phyloP scores from a whole-genome alignment of 805 yeast genomes.

The Pichia californica region DNA sequence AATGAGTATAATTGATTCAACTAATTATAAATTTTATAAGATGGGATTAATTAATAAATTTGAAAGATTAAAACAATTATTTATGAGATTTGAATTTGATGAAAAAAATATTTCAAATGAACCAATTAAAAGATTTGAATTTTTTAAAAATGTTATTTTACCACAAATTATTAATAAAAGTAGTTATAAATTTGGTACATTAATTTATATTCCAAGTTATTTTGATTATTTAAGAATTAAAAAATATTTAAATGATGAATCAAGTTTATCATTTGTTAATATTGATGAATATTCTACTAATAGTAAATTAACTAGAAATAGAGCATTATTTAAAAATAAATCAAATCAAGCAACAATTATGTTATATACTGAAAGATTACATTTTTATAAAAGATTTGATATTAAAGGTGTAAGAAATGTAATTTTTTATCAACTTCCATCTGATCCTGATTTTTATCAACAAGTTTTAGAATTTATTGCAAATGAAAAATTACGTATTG shows the following conservation, averaged over 20 bases:
- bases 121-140: constrained; percentile 77
- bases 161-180: constrained; percentile 64
- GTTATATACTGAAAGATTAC: constrained; percentile 91
- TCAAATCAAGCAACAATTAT: constrained; percentile 40
- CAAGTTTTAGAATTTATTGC: constrained; percentile 71
- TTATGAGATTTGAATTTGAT: constrained; percentile 58
- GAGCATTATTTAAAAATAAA: constrained; percentile 57
- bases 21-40: constrained; percentile 38
- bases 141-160: constrained; percentile 64
- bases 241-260: constrained; percentile 56
- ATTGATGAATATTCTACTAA: constrained; percentile 79
- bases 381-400: constrained; percentile 82
- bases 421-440: constrained; percentile 76
- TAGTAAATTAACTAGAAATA: constrained; percentile 60
- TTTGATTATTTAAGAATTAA: constrained; percentile 78
- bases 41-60: constrained; percentile 27
- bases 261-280: constrained; percentile 60
- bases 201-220: constrained; percentile 80
- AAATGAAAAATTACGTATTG: constrained; percentile 32
- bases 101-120: constrained; percentile 46
- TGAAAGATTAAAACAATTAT: constrained; percentile 57
- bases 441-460: constrained; percentile 75
- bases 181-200: constrained; percentile 64
- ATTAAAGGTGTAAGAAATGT: constrained; percentile 79
- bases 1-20: constrained; percentile 43